phyloP scores from a whole-genome alignment of 768 basidiomycete species.

The Suillus hirtellus region DNA sequence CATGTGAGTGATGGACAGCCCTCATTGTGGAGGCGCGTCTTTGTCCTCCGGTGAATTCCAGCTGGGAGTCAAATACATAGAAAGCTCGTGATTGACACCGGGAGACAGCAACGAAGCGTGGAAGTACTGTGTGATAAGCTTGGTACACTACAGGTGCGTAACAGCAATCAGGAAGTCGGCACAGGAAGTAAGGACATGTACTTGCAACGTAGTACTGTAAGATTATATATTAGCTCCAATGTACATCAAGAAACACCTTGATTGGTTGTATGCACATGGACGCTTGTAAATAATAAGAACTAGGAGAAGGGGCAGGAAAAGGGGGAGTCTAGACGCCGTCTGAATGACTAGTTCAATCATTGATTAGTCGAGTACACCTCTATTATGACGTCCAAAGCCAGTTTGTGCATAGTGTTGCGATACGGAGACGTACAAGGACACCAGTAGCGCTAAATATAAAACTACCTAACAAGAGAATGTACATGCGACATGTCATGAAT shows the following conservation, averaged over 20 bases:
- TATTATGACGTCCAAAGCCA: neutral
- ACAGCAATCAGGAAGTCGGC: neutral
- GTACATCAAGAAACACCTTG: neutral
- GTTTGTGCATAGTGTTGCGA: neutral
- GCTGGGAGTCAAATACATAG: neutral
- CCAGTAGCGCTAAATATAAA: neutral
- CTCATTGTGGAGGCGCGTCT: neutral
- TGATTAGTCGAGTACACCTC: neutral
- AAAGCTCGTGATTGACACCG: neutral
- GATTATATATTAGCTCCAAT: neutral
- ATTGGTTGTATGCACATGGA: neutral
- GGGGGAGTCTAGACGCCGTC: neutral
- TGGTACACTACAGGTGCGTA: no score
- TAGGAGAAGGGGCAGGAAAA: neutral
- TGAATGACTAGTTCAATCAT: neutral
- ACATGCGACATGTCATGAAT: constrained; percentile 8
- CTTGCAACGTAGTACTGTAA: neutral
- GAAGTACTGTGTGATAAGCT: no score
- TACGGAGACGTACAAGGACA: neutral
- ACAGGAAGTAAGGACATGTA: neutral
- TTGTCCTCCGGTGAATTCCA: neutral
- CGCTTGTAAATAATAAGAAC: neutral
- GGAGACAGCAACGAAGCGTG: neutral
- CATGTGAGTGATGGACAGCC: neutral
- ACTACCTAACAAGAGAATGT: neutral